These are phyloP conservation scores for Nakazawaea laoshanensis DNA, from an alignment of 805 yeast genomes.

Conservation along the genomic window DNA sequence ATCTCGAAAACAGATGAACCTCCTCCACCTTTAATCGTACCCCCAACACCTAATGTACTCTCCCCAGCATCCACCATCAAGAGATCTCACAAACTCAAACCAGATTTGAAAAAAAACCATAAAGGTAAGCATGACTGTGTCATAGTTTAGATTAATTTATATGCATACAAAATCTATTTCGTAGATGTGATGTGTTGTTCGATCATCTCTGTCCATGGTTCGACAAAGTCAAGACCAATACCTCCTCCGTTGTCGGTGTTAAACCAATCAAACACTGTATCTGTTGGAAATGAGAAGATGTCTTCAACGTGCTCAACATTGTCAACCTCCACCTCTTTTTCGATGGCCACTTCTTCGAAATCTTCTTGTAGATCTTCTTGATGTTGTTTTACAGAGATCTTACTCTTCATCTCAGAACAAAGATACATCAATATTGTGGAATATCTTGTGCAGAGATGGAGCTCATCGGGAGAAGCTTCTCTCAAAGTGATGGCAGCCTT, in stretches of 20 bases:
- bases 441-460: slow-evolving; percentile 76
- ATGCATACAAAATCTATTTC: too few relatives aligned
- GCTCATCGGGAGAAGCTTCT: slow-evolving; percentile 84
- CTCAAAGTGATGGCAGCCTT: slow-evolving; percentile 65
- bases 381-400: slow-evolving; percentile 18
- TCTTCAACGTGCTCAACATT: too few relatives aligned
- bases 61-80: too few relatives aligned
- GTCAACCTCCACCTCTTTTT: slow-evolving; percentile 4
- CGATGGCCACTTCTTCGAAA: slow-evolving; percentile 5
- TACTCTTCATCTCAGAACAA: slow-evolving; percentile 58
- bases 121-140: too few relatives aligned
- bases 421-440: slow-evolving; percentile 69
- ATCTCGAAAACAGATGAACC: too few relatives aligned
- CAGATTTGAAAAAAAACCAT: too few relatives aligned
- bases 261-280: slow-evolving; percentile 40
- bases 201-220: slow-evolving; percentile 75
- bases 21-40: too few relatives aligned
- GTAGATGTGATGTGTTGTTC: slow-evolving; percentile 61
- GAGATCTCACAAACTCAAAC: too few relatives aligned
- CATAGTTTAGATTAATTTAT: too few relatives aligned
- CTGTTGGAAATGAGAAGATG: slow-evolving; percentile 24
- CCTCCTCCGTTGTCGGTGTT: slow-evolving; percentile 28
- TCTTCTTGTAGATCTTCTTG: slow-evolving; percentile 11
- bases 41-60: too few relatives aligned
- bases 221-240: slow-evolving; percentile 53